phyloP scores from a whole-genome alignment of 768 basidiomycete species.

The Kwoniella bestiolae region DNA sequence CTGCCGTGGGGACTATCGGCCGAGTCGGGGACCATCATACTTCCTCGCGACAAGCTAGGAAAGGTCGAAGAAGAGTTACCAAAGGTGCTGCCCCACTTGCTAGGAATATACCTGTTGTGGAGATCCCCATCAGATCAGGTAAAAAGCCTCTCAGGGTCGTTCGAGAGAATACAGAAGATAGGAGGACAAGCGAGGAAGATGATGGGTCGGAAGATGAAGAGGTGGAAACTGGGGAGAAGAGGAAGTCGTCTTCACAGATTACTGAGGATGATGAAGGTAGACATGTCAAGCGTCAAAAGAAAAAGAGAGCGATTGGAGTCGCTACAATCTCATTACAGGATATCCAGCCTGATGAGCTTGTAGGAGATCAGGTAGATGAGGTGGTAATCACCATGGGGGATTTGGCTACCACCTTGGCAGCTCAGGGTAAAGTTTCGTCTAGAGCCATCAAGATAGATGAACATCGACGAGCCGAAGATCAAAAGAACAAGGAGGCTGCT shows the following conservation, averaged over 20 bases:
- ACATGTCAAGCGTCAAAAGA: constrained; percentile 7
- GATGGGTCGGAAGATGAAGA: constrained; percentile 5
- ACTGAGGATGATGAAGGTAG: neutral
- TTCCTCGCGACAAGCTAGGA: neutral
- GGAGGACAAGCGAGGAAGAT: constrained; percentile 9
- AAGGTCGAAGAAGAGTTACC: constrained; percentile 7
- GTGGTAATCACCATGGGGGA: constrained; percentile 31
- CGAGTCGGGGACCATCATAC: neutral
- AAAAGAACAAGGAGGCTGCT: constrained; percentile 14
- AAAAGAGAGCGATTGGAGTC: neutral
- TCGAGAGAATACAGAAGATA: constrained; percentile 13
- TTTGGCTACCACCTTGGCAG: constrained; percentile 21
- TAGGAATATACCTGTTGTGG: neutral
- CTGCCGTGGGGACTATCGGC: constrained; percentile 11
- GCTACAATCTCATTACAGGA: constrained; percentile 16
- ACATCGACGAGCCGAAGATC: constrained; percentile 10
- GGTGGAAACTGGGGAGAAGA: neutral
- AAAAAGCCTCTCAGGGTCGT: neutral
- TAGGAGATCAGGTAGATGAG: constrained; percentile 28
- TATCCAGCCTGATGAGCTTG: constrained; percentile 23
- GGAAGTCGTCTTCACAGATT: neutral
- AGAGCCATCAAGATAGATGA: constrained; percentile 28
- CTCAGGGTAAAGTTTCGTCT: constrained; percentile 24
- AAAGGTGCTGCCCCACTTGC: constrained; percentile 5
- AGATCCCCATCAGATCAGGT: neutral